Percentiles rank a stretch among this genome's conserved stretches.
Conservation (phyloP, 805 yeast species). For the Candida adriatica region DNA sequence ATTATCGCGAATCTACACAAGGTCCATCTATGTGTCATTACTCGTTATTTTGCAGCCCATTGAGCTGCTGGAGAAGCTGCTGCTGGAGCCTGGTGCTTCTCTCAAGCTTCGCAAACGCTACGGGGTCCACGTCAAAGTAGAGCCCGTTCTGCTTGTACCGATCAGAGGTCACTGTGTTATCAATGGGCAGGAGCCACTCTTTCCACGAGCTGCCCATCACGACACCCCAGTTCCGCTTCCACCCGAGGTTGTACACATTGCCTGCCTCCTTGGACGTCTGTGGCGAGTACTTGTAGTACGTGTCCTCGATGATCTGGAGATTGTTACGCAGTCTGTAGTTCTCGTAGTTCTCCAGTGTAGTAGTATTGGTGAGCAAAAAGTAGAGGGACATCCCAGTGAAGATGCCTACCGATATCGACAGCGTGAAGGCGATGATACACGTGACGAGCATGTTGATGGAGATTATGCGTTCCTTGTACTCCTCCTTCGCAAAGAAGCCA, state of each 20-base stretch:
- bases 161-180: constrained; percentile 23
- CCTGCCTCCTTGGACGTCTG: constrained; percentile 40
- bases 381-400: constrained; percentile 55
- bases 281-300: constrained; percentile 31
- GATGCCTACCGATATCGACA: constrained; percentile 48
- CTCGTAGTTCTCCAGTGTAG: constrained; percentile 78
- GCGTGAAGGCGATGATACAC: constrained; percentile 43
- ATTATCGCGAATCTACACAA: too few relatives aligned
- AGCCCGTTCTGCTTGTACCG: constrained; percentile 38
- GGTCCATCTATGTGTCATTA: too few relatives aligned
- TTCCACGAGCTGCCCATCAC: constrained; percentile 65
- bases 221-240: constrained; percentile 48
- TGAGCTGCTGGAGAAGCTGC: constrained; percentile 9
- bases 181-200: constrained; percentile 70
- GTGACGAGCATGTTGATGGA: constrained; percentile 57
- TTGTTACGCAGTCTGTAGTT: constrained; percentile 39
- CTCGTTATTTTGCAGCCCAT: constrained; percentile 2
- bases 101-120: constrained; percentile 32
- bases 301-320: constrained; percentile 27
- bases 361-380: constrained; percentile 55
- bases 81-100: constrained; percentile 37
- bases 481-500: constrained; percentile 37
- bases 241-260: constrained; percentile 75
- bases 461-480: constrained; percentile 35
- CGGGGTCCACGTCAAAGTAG: constrained; percentile 41